These are phyloP conservation scores for Blastobotrys malaysiensis DNA, from an alignment of 1,139 yeast genomes.

Conservation along the genomic window DNA sequence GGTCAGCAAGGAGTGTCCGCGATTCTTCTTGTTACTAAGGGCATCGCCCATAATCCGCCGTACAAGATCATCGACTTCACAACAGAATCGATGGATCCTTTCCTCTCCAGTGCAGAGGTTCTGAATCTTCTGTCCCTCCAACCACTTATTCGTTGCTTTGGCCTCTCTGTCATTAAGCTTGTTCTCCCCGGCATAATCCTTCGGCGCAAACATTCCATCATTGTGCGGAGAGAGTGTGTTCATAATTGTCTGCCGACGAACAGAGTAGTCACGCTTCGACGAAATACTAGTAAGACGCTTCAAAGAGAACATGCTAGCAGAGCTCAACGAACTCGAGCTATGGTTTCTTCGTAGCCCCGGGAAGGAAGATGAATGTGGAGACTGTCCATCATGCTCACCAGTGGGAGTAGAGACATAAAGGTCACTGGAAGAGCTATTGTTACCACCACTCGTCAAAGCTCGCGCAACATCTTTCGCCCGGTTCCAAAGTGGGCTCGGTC, in stretches of 20 bases:
- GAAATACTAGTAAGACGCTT: conserved; percentile 24
- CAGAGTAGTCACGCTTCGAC: conserved; percentile 22
- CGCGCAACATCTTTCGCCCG: conserved; percentile 30
- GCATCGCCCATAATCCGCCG: conserved; percentile 32
- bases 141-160: conserved; percentile 30
- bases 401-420: background rate
- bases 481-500: conserved; percentile 27
- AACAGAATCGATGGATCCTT: conserved; percentile 33
- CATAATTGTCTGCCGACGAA: conserved; percentile 29
- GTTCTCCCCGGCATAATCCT: conserved; percentile 27
- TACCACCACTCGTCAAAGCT: conserved; percentile 18
- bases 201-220: conserved; percentile 31
- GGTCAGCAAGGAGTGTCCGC: conserved; percentile 27
- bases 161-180: conserved; percentile 36
- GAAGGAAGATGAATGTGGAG: background rate
- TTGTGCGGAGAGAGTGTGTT: conserved; percentile 16
- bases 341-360: conserved; percentile 18
- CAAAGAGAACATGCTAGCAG: conserved; percentile 24
- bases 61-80: conserved; percentile 34
- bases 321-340: conserved; percentile 20
- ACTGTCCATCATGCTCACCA: conserved; percentile 1
- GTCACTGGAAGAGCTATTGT: conserved; percentile 5
- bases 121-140: conserved; percentile 32
- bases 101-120: conserved; percentile 36
- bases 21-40: conserved; percentile 20